Evolutionary conservation across 805 yeast genomes (phyloP), one percentile per base, ranked within the genome.

Genomic region (Lipomyces chichibuensis): DNA sequence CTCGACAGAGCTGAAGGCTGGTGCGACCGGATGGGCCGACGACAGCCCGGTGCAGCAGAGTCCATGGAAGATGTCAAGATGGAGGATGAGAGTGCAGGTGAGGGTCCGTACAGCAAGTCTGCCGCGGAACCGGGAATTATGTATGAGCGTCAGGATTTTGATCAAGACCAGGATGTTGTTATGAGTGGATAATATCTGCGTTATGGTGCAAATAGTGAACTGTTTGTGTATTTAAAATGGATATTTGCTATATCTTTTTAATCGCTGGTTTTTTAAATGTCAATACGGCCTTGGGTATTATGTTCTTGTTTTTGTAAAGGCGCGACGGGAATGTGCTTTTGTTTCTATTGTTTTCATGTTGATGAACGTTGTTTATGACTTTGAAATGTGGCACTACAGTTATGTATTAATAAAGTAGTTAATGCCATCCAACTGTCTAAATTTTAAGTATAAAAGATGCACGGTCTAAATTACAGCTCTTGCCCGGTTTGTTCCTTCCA

Each of bases 1-100:
- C 81, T 94, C 63, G 88, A 86, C 59, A 87, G 88, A 71, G 97
- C 97, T 0, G 98, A 95, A 76, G 80, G 83, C 29, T 94, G 98
- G 98, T 79, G 80, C 65, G 79, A 77, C 57, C 72, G 74, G 29
- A 67, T 79, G 14, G 79, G 78, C 56, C 72, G 74, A 33, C 58
- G 54, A 29, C 52, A 49, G 14, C n/a, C 54, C 11, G 33, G 39
- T 33, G 33, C 23, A 14, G 8, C 33, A 9, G 59, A 60, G 49
- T 17, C 35, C 27, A 57, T 20, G 61, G 33, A 37, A 17, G 51
- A 55, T 27, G 33, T 20, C 33, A 37, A 58, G 54, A 58, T 37
- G 54, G 39, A 25, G 32, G 39, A 35, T 14, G 53, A 58, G n/a
- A 33, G 4, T 5, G 49, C 49, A 3, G 49, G 49, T n/a, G 49